phyloP scores from a whole-genome alignment of 257 asterid species.

The Solanum gandarillasii region DNA sequence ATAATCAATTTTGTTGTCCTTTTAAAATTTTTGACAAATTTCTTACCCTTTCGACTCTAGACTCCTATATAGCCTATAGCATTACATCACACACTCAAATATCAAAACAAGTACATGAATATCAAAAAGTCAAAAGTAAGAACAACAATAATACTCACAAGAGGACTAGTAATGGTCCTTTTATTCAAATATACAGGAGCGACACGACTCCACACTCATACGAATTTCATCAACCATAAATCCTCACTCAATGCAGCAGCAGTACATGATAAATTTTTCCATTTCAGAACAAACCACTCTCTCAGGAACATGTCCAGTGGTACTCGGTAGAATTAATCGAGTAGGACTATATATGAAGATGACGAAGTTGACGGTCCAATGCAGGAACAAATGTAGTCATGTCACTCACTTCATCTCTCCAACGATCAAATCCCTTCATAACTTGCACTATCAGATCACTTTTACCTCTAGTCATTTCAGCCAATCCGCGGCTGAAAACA shows the following conservation, averaged over 20 bases:
- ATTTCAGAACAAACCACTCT: conserved; percentile 64
- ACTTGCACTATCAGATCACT: conserved; percentile 36
- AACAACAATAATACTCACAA: background rate
- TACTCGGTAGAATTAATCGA: conserved; percentile 61
- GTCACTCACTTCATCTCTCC: conserved; percentile 40
- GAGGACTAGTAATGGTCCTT: background rate
- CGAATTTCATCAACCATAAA: background rate
- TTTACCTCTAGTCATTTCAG: conserved; percentile 41
- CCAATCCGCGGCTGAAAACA: conserved; percentile 43
- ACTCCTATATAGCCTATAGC: no score
- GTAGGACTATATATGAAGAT: conserved; percentile 30
- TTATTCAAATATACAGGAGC: background rate
- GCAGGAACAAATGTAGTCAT: conserved; percentile 41
- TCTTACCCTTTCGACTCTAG: no score
- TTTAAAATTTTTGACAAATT: no score
- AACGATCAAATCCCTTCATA: conserved; percentile 16
- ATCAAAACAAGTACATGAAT: no score
- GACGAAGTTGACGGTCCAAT: conserved; percentile 30
- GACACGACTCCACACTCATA: background rate
- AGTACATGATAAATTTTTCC: conserved; percentile 79
- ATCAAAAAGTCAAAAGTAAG: background rate
- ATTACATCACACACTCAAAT: no score
- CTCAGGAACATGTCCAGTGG: conserved; percentile 52
- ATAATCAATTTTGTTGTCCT: no score
- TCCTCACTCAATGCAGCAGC: conserved; percentile 66